Percentiles rank a stretch among this genome's conserved stretches.
Evolutionary conservation across 495 filamentous ascomycete species (phyloP).

Genomic region (Talaromyces trachyspermus): DNA sequence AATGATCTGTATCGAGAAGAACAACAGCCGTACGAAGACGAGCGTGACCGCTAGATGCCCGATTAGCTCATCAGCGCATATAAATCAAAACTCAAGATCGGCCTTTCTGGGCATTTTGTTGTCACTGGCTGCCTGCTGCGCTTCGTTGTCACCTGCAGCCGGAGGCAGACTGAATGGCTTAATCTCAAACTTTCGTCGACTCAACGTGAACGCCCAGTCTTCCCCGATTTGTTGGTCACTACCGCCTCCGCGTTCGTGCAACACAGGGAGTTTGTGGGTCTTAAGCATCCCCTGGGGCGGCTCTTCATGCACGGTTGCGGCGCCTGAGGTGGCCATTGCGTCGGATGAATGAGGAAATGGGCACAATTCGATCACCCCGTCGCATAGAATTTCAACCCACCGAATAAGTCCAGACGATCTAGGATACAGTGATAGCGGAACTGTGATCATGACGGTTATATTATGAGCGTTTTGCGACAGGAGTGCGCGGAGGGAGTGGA

Average conservation of each 20-base stretch:
- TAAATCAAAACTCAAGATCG: slow-evolving; percentile 63
- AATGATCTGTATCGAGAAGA: slow-evolving; percentile 49
- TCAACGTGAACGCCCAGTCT: slow-evolving; percentile 84
- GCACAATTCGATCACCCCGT: slow-evolving; percentile 82
- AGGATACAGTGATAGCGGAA: slow-evolving; percentile 76
- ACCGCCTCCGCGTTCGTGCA: slow-evolving; percentile 81
- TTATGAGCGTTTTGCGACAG: slow-evolving; percentile 57
- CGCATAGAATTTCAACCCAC: slow-evolving; percentile 80
- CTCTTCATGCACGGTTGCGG: slow-evolving; percentile 53
- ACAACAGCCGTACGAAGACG: slow-evolving; percentile 39
- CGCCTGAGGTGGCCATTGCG: slow-evolving; percentile 46
- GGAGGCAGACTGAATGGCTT: slow-evolving; percentile 87
- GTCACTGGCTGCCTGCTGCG: slow-evolving; percentile 46
- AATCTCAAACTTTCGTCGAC: slow-evolving; percentile 74
- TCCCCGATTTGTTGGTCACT: slow-evolving; percentile 62
- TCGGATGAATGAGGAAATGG: slow-evolving; percentile 69
- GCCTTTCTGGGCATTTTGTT: slow-evolving; percentile 50
- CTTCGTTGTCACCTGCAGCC: slow-evolving; percentile 69
- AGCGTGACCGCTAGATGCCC: slow-evolving; percentile 11
- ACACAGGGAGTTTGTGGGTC: slow-evolving; percentile 72
- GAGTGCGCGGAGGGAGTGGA: slow-evolving; percentile 72
- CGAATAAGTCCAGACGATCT: slow-evolving; percentile 70
- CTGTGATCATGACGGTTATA: slow-evolving; percentile 66
- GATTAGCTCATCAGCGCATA: slow-evolving; percentile 1
- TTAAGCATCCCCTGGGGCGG: slow-evolving; percentile 79